Evolutionary conservation across 169 alveolate genomes (phyloP), one percentile per base, ranked within the genome.

Genomic region (Plasmodium malariae): DNA sequence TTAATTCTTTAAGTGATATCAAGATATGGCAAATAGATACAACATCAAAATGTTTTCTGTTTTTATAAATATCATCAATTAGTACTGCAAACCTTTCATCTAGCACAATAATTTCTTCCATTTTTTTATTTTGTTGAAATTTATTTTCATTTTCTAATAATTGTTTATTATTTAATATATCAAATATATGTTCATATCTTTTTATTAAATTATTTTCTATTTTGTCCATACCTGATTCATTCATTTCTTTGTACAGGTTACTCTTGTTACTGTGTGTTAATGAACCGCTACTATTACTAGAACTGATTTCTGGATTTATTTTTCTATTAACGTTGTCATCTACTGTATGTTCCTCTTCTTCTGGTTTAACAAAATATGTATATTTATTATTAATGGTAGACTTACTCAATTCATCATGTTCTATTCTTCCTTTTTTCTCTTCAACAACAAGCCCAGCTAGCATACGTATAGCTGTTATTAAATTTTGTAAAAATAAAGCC

Each of bases 401-500:
- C 86, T 30, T 88, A 70, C 67, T 87, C 89, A 43, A 88, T 91
- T 70, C 91, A 30, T 90, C 95, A 19, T 93, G 76, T 34, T 49
- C 65, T 63, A 26, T 55, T 24, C 45, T 73, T 45, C 68, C 32
- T 36, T 59, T 65, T 17, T 73, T 67, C 54, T 91, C 92, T 36
- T 83, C 91, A 71, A 49, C 92, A 5, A 88, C 96, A 65, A 92
- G 92, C 17, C 87, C 92, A 32, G 91, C 88, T 83, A 94, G 43
- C 92, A 92, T 68, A 28, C 89, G 90, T 71, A 94, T 92, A 2
- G 93, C 95, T 45, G 95, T 94, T 24, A 94, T 93, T 45, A 92
- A 76, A 68, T 94, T 94, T 89, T 94, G 95, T 40, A 94, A 88
- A 76, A 88, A 94, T 91, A 94, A 74, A 26, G 85, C 96, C 30